phyloP scores from a whole-genome alignment of 306 rosid species.

The Dalbergia cultrata region DNA sequence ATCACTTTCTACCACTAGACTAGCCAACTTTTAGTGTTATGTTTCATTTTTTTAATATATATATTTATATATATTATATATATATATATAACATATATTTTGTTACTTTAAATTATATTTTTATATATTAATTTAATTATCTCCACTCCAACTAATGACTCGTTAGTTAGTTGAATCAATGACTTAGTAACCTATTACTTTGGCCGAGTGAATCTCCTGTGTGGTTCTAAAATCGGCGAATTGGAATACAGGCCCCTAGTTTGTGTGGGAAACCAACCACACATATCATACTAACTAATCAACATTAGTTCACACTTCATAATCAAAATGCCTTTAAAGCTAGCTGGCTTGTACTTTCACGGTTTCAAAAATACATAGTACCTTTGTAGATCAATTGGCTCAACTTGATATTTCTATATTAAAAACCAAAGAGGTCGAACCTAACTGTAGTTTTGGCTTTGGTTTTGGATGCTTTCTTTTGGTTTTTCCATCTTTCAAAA shows the following conservation, averaged over 20 bases:
- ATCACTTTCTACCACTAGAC: too few relatives aligned
- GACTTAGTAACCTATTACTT: too few relatives aligned
- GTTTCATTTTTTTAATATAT: too few relatives aligned
- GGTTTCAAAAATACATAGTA: conserved; percentile 21
- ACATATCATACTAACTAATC: conserved; percentile 21
- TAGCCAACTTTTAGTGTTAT: too few relatives aligned
- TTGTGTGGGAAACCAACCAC: conserved; percentile 25
- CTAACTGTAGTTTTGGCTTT: conserved; percentile 23
- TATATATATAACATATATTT: too few relatives aligned
- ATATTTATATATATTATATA: too few relatives aligned
- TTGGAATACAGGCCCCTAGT: not conserved
- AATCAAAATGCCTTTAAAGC: conserved; percentile 8
- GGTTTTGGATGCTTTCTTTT: conserved; percentile 24
- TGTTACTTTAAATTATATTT: too few relatives aligned
- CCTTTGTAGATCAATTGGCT: conserved; percentile 6
- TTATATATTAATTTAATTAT: too few relatives aligned
- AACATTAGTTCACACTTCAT: not conserved
- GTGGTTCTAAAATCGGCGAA: too few relatives aligned
- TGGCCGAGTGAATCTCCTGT: too few relatives aligned
- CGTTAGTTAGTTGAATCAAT: too few relatives aligned
- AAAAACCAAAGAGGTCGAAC: conserved; percentile 20
- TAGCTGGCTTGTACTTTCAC: not conserved
- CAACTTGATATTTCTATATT: conserved; percentile 37
- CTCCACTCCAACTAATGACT: too few relatives aligned
- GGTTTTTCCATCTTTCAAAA: conserved; percentile 31